A percentile compares a stretch with the other conserved stretches of the same genome.
Evolutionary conservation across 2,329 filamentous ascomycete genomes (phyloP).

Genomic region (Xylaria sp.): DNA sequence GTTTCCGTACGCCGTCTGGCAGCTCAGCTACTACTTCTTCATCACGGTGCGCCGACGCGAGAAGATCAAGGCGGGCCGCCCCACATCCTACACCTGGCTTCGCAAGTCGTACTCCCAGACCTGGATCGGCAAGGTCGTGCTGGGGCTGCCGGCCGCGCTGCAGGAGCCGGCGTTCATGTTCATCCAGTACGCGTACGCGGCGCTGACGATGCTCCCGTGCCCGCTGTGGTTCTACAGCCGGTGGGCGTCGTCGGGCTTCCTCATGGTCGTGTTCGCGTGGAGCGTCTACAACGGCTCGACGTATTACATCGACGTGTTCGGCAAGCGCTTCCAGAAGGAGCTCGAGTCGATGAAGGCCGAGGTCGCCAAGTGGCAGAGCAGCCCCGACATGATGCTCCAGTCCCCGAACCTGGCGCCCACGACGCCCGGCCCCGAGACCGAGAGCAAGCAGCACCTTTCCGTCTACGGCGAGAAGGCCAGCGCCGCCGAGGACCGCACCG

Average conservation of each 20-base stretch:
- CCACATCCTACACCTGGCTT: slow-evolving; percentile 97
- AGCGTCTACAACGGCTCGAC: slow-evolving; percentile 96
- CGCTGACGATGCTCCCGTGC: slow-evolving; percentile 91
- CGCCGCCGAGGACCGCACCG: slow-evolving; percentile 33
- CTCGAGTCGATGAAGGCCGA: slow-evolving; percentile 86
- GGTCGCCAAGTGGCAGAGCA: slow-evolving; percentile 83
- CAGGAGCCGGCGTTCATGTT: slow-evolving; percentile 94
- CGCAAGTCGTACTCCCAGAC: slow-evolving; percentile 87
- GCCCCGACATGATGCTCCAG: slow-evolving; percentile 50
- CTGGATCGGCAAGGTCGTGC: slow-evolving; percentile 84
- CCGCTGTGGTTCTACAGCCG: slow-evolving; percentile 93
- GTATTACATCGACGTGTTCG: slow-evolving; percentile 98
- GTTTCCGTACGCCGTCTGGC: slow-evolving; percentile 90
- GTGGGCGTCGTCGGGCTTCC: slow-evolving; percentile 75
- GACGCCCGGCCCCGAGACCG: slow-evolving; percentile 26
- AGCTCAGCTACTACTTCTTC: slow-evolving; percentile 88
- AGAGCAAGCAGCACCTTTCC: slow-evolving; percentile 23
- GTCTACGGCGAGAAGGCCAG: slow-evolving; percentile 28
- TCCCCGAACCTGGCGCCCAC: slow-evolving; percentile 45
- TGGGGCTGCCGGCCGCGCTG: slow-evolving; percentile 71
- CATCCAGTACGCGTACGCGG: slow-evolving; percentile 90
- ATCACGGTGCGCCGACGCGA: slow-evolving; percentile 94
- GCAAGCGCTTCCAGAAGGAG: slow-evolving; percentile 95
- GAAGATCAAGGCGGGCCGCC: slow-evolving; percentile 92
- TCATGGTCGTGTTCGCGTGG: slow-evolving; percentile 86